phyloP scores from a whole-genome alignment of 148 eudicot species.

The Silene conica region DNA sequence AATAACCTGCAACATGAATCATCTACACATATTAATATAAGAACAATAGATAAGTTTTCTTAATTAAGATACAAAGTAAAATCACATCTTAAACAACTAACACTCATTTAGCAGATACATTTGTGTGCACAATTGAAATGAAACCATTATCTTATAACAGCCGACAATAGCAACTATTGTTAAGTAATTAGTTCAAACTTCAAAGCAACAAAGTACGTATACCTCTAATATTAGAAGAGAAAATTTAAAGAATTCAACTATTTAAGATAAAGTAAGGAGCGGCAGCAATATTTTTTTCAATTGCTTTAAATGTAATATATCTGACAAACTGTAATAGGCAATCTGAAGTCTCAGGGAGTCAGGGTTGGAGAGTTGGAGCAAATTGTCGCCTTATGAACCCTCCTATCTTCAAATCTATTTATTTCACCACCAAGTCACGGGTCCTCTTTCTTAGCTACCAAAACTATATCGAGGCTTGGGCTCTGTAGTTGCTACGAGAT shows the following conservation, averaged over 20 bases:
- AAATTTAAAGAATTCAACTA: too few species aligned
- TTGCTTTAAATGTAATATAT: too few species aligned
- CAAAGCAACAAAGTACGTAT: not conserved
- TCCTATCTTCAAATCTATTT: not conserved
- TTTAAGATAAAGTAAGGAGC: too few species aligned
- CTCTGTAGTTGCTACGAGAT: not conserved
- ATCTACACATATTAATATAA: not conserved
- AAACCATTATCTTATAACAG: too few species aligned
- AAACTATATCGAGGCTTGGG: not conserved
- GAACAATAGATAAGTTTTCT: not conserved
- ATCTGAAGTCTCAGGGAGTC: too few species aligned
- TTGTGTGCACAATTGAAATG: not conserved
- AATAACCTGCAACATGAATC: conserved; percentile 38
- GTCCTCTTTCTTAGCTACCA: not conserved
- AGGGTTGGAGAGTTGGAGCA: not conserved
- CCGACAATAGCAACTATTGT: not conserved
- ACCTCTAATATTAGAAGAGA: too few species aligned
- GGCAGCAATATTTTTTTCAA: too few species aligned
- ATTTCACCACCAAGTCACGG: not conserved
- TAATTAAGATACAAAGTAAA: not conserved
- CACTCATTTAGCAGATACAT: not conserved
- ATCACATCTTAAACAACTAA: not conserved
- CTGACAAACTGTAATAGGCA: too few species aligned
- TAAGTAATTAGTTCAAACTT: not conserved
- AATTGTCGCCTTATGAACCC: not conserved